Conservation (phyloP, 352 stramenopile genomes). For the Pythium chondricola region DNA sequence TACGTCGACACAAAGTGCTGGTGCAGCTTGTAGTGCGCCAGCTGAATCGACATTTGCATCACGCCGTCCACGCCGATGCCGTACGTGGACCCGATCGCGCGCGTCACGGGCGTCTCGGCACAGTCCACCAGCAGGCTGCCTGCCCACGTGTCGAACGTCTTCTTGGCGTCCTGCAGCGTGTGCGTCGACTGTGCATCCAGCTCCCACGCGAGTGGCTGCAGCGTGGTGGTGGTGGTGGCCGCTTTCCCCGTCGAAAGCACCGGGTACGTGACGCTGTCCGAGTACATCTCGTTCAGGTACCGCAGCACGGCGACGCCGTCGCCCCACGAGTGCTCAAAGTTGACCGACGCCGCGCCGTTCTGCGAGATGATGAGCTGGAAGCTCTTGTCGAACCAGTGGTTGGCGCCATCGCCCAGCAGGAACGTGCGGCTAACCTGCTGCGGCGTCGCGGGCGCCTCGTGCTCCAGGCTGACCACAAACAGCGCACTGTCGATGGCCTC, state of each 20-base stretch:
- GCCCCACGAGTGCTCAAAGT: constrained; percentile 90
- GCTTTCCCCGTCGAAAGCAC: constrained; percentile 42
- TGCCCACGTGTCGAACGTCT: constrained; percentile 63
- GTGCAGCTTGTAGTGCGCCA: constrained; percentile 83
- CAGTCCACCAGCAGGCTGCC: constrained; percentile 57
- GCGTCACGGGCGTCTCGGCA: constrained; percentile 68
- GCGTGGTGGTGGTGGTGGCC: constrained; percentile 17
- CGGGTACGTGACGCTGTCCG: constrained; percentile 52
- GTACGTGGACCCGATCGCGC: constrained; percentile 53
- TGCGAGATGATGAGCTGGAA: constrained; percentile 84
- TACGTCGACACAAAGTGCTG: constrained; percentile 83
- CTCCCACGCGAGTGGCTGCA: constrained; percentile 56
- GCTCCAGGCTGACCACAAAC: constrained; percentile 80
- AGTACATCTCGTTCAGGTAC: constrained; percentile 88
- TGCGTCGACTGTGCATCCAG: constrained; percentile 47
- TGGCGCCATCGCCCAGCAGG: constrained; percentile 72
- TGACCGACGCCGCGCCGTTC: constrained; percentile 79
- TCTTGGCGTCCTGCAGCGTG: constrained; percentile 61
- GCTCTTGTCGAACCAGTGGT: constrained; percentile 92
- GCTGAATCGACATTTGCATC: constrained; percentile 90
- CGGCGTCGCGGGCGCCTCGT: constrained; percentile 44
- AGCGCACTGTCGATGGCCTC: constrained; percentile 82
- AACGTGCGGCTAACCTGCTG: constrained; percentile 72
- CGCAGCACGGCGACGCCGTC: constrained; percentile 84
- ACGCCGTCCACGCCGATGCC: constrained; percentile 84